These are phyloP conservation scores for Brassica incana DNA, from an alignment of 345 rosid species.

Conservation along the genomic window DNA sequence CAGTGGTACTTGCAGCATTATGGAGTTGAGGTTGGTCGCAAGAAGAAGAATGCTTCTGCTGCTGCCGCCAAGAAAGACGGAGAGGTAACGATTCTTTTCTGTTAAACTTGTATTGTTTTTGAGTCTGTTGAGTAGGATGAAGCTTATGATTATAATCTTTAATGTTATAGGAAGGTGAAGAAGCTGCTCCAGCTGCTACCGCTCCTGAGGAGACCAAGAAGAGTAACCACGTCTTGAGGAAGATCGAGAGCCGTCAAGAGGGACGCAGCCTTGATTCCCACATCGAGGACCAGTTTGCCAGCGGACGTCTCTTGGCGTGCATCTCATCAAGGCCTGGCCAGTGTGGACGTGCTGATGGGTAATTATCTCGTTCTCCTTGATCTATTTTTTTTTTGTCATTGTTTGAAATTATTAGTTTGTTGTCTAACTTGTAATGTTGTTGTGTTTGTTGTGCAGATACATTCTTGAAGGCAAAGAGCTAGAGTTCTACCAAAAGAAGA, in stretches of 20 bases:
- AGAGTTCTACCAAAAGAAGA: constrained; percentile 79
- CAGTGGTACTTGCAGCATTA: constrained; percentile 73
- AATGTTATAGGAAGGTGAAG: constrained; percentile 49
- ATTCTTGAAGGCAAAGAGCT: constrained; percentile 72
- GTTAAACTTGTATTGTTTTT: neutral
- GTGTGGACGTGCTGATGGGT: constrained; percentile 85
- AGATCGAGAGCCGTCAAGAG: constrained; percentile 55
- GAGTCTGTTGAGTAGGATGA: neutral
- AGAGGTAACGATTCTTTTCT: constrained; percentile 41
- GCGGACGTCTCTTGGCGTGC: constrained; percentile 68
- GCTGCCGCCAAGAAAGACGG: constrained; percentile 52
- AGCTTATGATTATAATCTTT: neutral
- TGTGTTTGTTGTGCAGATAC: constrained; percentile 42
- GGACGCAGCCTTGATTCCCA: constrained; percentile 59
- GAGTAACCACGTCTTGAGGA: constrained; percentile 58
- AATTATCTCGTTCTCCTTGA: neutral
- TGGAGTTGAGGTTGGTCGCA: constrained; percentile 73
- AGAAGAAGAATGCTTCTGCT: constrained; percentile 55
- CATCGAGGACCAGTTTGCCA: constrained; percentile 69
- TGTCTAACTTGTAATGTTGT: neutral
- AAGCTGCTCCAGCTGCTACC: constrained; percentile 37
- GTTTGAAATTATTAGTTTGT: neutral
- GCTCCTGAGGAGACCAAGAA: constrained; percentile 58
- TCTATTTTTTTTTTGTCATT: neutral
- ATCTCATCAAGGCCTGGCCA: constrained; percentile 82